These are phyloP conservation scores for Nyssa sinensis DNA, from an alignment of 148 eudicot genomes.

Conservation along the genomic window DNA sequence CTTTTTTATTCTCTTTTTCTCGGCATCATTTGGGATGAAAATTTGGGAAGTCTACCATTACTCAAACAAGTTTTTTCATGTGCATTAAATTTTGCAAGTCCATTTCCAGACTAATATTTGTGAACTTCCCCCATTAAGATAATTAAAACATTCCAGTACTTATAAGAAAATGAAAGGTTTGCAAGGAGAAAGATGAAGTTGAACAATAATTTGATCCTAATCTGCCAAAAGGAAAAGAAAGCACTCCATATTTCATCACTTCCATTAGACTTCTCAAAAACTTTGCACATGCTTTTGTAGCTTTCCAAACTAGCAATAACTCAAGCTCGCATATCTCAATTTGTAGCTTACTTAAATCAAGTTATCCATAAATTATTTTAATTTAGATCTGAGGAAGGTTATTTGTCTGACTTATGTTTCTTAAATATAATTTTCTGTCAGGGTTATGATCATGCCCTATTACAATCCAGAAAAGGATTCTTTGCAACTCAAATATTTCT, in stretches of 20 bases:
- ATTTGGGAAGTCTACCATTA: no score
- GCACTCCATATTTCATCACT: background rate
- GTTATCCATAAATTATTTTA: background rate
- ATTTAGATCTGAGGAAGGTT: background rate
- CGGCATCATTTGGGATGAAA: no score
- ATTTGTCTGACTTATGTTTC: no score
- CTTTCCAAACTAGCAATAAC: background rate
- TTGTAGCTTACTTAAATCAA: background rate
- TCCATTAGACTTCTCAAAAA: background rate
- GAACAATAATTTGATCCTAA: background rate
- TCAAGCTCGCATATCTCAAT: background rate
- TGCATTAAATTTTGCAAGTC: background rate
- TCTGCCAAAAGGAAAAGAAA: constrained; percentile 2
- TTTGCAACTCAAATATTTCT: background rate
- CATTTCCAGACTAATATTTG: background rate
- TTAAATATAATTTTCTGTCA: no score
- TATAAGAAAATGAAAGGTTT: background rate
- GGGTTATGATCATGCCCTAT: no score
- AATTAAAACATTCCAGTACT: background rate
- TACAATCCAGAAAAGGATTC: no score
- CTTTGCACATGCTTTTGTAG: background rate
- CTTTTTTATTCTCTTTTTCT: no score
- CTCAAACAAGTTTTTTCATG: background rate
- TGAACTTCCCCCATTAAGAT: background rate
- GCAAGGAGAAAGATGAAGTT: background rate